A percentile compares a stretch with the other conserved stretches of the same genome.
phyloP scores from a whole-genome alignment of 176 grass and related monocot genomes.

The Cymbopogon citratus region DNA sequence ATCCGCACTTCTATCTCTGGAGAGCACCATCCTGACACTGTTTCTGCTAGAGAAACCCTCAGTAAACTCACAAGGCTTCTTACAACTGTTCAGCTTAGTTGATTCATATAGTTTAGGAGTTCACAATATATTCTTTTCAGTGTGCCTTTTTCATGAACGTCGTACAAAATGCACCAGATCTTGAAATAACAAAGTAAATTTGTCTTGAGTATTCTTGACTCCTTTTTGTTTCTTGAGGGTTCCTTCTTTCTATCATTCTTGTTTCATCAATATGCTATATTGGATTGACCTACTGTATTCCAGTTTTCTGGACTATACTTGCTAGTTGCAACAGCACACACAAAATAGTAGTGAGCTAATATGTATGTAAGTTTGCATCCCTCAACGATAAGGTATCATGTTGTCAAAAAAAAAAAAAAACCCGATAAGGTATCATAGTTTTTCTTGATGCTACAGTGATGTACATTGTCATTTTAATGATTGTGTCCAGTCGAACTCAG shows the following conservation, averaged over 20 bases:
- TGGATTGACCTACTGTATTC: neutral
- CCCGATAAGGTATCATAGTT: constrained; percentile 19
- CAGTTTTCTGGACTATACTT: constrained; percentile 13
- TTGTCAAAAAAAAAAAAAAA: too few species aligned
- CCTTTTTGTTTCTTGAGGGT: neutral
- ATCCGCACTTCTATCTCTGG: constrained; percentile 90
- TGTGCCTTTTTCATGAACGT: constrained; percentile 32
- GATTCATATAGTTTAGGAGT: constrained; percentile 61
- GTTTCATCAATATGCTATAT: constrained; percentile 14
- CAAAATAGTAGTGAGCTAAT: neutral
- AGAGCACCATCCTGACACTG: constrained; percentile 84
- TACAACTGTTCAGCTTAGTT: constrained; percentile 93
- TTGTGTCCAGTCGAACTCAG: neutral
- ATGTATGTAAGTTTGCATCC: neutral
- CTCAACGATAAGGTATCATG: constrained; percentile 5
- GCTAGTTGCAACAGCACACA: constrained; percentile 9
- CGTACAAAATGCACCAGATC: constrained; percentile 41
- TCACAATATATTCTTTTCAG: constrained; percentile 62
- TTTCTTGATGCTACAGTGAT: neutral
- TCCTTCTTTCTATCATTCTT: neutral
- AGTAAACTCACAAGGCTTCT: constrained; percentile 98
- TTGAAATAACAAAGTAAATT: constrained; percentile 56
- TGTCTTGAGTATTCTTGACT: constrained; percentile 20
- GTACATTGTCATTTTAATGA: constrained; percentile 3
- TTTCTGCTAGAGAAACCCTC: constrained; percentile 83